Conservation (phyloP, 2,329 filamentous ascomycete species). For the Aspergillus sp. region DNA sequence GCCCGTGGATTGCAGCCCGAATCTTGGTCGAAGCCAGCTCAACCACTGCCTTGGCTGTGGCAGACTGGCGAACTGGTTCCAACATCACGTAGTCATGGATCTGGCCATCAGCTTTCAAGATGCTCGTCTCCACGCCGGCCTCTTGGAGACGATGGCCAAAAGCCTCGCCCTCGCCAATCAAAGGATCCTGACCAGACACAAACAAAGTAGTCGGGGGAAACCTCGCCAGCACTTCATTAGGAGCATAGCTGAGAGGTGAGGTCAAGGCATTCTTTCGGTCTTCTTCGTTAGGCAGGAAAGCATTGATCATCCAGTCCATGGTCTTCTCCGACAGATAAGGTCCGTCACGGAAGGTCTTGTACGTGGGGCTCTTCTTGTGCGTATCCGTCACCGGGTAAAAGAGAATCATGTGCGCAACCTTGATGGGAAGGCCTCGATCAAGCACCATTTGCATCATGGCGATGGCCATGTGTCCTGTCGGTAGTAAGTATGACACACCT, state of each 20-base stretch:
- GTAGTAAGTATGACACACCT: background rate
- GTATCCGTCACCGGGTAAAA: constrained; percentile 11
- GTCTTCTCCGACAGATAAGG: constrained; percentile 6
- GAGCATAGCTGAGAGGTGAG: constrained; percentile 3
- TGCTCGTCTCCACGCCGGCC: constrained; percentile 8
- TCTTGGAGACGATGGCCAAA: constrained; percentile 10
- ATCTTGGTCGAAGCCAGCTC: constrained; percentile 2
- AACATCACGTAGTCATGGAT: constrained; percentile 12
- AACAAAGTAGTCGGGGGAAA: constrained; percentile 10
- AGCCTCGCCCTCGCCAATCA: constrained; percentile 9
- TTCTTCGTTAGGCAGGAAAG: constrained; percentile 5
- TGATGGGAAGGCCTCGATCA: constrained; percentile 1
- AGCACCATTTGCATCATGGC: constrained; percentile 6
- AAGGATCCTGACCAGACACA: constrained; percentile 5
- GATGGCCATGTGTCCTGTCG: constrained; percentile 10
- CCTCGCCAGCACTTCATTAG: constrained; percentile 4
- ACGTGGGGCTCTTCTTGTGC: constrained; percentile 4
- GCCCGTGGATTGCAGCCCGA: background rate
- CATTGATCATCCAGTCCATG: constrained; percentile 11
- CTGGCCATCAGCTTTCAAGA: constrained; percentile 11
- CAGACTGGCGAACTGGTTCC: constrained; percentile 7
- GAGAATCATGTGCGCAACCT: constrained; percentile 6
- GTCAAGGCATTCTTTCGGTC: constrained; percentile 5
- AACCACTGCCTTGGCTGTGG: constrained; percentile 7
- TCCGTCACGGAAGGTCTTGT: constrained; percentile 6